Evolutionary conservation across 495 filamentous ascomycete species (phyloP).

Genomic region (Haplographium delicatum): DNA sequence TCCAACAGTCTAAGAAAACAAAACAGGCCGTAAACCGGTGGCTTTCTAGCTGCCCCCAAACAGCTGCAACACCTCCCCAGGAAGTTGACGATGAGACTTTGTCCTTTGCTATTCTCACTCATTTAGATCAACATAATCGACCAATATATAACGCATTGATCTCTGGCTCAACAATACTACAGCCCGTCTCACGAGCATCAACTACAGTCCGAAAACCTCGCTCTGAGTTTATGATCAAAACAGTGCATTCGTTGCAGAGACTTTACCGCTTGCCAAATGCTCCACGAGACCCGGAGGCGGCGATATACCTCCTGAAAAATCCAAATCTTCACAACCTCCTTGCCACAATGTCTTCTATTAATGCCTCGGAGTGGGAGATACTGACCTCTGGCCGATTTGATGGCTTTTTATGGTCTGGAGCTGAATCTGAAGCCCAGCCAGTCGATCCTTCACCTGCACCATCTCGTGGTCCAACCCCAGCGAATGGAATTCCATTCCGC

Average conservation of each 20-base stretch:
- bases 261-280: constrained; percentile 67
- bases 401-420: constrained; percentile 93
- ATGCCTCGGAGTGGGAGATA: constrained; percentile 89
- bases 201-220: constrained; percentile 52
- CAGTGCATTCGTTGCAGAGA: constrained; percentile 71
- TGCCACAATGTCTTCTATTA: constrained; percentile 81
- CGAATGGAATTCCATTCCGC: constrained; percentile 28
- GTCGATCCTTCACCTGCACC: constrained; percentile 33
- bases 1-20: constrained; percentile 82
- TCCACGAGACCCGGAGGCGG: constrained; percentile 79
- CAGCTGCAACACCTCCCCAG: constrained; percentile 64
- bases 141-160: constrained; percentile 74
- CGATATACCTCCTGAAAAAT: constrained; percentile 85
- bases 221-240: constrained; percentile 64
- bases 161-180: constrained; percentile 56
- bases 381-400: constrained; percentile 94
- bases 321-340: constrained; percentile 78
- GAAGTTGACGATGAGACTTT: constrained; percentile 92
- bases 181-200: constrained; percentile 48
- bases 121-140: constrained; percentile 68
- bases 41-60: constrained; percentile 71
- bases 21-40: constrained; percentile 78
- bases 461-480: constrained; percentile 51
- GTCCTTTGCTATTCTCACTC: constrained; percentile 87
- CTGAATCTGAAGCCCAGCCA: constrained; percentile 52